Percentiles rank a stretch among this genome's conserved stretches.
phyloP scores from a whole-genome alignment of 225 moss, liverwort and hornwort species.

The Sphagnum tenellum region DNA sequence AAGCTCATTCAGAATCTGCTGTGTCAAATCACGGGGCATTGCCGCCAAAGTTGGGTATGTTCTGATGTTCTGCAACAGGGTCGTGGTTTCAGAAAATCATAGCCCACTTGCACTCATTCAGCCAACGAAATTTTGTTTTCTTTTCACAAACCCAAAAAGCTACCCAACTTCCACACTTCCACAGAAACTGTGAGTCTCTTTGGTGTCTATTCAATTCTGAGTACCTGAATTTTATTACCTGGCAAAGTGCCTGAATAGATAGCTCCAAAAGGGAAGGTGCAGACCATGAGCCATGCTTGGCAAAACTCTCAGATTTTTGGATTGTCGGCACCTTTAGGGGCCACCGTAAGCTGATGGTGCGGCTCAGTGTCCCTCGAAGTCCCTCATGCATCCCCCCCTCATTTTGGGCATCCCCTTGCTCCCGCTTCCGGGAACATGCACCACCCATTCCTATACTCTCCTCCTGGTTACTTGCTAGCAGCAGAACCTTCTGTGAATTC shows the following conservation, averaged over 20 bases:
- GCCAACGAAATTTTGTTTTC: background rate
- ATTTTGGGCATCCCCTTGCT: constrained; percentile 39
- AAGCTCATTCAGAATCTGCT: constrained; percentile 78
- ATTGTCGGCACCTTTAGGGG: constrained; percentile 43
- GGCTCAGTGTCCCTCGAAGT: constrained; percentile 44
- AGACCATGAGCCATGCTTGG: constrained; percentile 9
- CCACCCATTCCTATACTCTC: constrained; percentile 48
- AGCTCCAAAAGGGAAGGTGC: constrained; percentile 54
- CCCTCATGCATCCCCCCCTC: constrained; percentile 36
- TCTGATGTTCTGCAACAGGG: constrained; percentile 33
- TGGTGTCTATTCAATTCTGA: background rate
- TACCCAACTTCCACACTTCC: background rate
- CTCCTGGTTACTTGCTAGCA: background rate
- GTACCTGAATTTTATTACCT: constrained; percentile 20
- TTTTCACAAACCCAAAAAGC: background rate
- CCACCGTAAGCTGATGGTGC: constrained; percentile 82
- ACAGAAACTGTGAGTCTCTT: background rate
- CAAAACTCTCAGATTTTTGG: constrained; percentile 17
- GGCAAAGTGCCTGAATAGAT: constrained; percentile 51
- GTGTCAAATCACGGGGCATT: constrained; percentile 65
- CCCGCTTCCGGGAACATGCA: constrained; percentile 71
- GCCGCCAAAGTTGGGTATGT: constrained; percentile 44
- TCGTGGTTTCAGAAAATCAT: background rate
- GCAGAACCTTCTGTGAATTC: too few species aligned
- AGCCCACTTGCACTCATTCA: too few species aligned